These are phyloP conservation scores for Plectranthus barbatus DNA, from an alignment of 257 asterid genomes.

Conservation along the genomic window DNA sequence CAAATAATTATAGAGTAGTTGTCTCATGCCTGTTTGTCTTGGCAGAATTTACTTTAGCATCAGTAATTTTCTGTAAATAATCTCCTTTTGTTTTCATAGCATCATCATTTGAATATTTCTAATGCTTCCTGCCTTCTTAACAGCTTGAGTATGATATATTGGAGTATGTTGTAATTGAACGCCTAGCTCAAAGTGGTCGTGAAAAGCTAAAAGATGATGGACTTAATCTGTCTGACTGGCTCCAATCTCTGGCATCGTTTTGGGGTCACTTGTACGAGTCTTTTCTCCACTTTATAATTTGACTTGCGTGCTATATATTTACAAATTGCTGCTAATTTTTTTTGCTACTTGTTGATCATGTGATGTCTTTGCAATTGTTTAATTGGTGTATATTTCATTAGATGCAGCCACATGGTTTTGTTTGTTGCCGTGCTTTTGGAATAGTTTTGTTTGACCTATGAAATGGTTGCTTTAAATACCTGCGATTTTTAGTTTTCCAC, in stretches of 20 bases:
- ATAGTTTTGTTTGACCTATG: constrained; percentile 1
- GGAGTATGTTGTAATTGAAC: constrained; percentile 98
- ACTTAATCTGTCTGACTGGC: constrained; percentile 98
- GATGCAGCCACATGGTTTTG: constrained; percentile 7
- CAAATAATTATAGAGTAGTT: not conserved
- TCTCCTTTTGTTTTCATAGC: not conserved
- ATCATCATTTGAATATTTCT: not conserved
- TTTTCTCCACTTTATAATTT: constrained; percentile 20
- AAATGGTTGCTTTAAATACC: constrained; percentile 5
- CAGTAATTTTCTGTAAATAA: not conserved
- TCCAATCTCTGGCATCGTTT: constrained; percentile 96
- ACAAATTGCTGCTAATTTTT: constrained; percentile 7
- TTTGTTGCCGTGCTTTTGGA: not conserved
- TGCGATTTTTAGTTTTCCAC: not conserved
- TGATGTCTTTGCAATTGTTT: constrained; percentile 13
- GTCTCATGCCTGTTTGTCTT: not conserved
- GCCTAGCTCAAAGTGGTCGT: constrained; percentile 96
- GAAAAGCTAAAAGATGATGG: constrained; percentile 99
- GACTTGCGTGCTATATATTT: constrained; percentile 14
- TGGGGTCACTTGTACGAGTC: constrained; percentile 99
- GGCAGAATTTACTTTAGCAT: not conserved
- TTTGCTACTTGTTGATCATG: constrained; percentile 19
- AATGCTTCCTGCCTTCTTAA: constrained; percentile 11
- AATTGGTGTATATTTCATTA: constrained; percentile 10
- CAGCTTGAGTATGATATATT: constrained; percentile 97